These are phyloP conservation scores for Thraustotheca clavata DNA, from an alignment of 352 stramenopile genomes.

Conservation along the genomic window DNA sequence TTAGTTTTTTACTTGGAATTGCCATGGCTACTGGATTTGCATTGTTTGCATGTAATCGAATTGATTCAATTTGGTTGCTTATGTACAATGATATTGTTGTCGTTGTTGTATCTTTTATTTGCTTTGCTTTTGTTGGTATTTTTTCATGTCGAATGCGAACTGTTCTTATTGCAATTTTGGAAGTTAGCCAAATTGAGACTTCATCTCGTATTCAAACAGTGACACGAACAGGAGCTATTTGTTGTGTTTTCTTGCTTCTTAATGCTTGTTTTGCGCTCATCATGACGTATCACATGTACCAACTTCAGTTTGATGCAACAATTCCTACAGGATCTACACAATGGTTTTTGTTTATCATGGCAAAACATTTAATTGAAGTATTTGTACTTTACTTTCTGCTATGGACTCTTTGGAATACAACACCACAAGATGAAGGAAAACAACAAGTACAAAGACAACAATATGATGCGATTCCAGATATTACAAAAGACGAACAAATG, in stretches of 20 bases:
- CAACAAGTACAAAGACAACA: slow-evolving; percentile 27
- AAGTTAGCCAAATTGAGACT: slow-evolving; percentile 95
- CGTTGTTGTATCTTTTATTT: slow-evolving; percentile 77
- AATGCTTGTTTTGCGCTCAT: slow-evolving; percentile 76
- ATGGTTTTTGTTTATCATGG: slow-evolving; percentile 91
- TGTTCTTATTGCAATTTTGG: slow-evolving; percentile 91
- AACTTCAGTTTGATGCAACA: slow-evolving; percentile 60
- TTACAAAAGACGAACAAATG: slow-evolving; percentile 17
- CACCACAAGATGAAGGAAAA: slow-evolving; percentile 45
- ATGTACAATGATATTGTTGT: slow-evolving; percentile 89
- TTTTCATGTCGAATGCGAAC: slow-evolving; percentile 95
- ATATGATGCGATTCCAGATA: slow-evolving; percentile 71
- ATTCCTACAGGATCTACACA: slow-evolving; percentile 44
- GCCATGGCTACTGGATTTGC: slow-evolving; percentile 63
- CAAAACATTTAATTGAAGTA: slow-evolving; percentile 91
- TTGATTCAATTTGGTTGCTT: slow-evolving; percentile 93
- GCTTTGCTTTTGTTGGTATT: slow-evolving; percentile 87
- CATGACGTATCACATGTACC: slow-evolving; percentile 74
- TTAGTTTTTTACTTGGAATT: slow-evolving; percentile 46
- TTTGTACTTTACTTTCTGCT: slow-evolving; percentile 92
- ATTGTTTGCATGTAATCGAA: slow-evolving; percentile 68
- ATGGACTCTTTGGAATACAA: slow-evolving; percentile 89
- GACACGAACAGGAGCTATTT: slow-evolving; percentile 92
- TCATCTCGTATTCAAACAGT: slow-evolving; percentile 94
- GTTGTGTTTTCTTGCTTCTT: slow-evolving; percentile 93